Base-by-base conservation (phyloP, 1,284 basidiomycete species). In the Ceraceosorus guamensis region DNA sequence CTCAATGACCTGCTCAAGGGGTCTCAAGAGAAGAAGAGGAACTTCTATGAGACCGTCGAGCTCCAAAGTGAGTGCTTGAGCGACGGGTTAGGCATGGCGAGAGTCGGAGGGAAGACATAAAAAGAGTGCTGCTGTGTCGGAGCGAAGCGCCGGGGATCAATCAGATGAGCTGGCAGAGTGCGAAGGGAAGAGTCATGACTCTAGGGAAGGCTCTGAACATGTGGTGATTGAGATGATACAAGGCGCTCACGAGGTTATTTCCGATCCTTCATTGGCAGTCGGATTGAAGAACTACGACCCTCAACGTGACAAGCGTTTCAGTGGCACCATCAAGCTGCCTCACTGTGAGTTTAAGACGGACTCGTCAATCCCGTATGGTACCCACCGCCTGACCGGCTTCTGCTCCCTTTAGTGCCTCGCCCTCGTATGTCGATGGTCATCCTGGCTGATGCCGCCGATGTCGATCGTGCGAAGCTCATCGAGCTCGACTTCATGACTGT, bases 341-440 rank as follows among this genome's bases (percentile, higher is more conserved):
- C 85, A 95, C 56, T 24, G 24, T 24, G 24, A 24, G 24, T 24
- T 24, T 3, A 24, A 2, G 24, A 1, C 24, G 24, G 1, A 24
- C 24, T 1, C 24, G 24, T 24, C 24, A 1, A 24, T 24, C 24
- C 24, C 24, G 24, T 3, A 24, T 24, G 24, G 24, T 24, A 24
- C 2, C 24, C 24, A 1, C 24, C 24, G 24, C 24, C 24, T 24
- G 24, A 24, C 1, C 24, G 24, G 24, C 24, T 24, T 24, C 78
- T 24, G 24, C 24, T 24, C 24, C 24, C 24, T 24, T 24, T 24
- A 24, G 85, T 97, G 68, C 95, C 95, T 73, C 91, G 93, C 71
- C 93, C 93, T 59, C 88, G 93, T 81, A 97, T 98, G 93, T 89
- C 88, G 75, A 87, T 99, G 78, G 97, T 93, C 84, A 96, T 98